Base-by-base conservation (phyloP, 2,329 filamentous ascomycete genomes). In the Trichoderma aggressivum region DNA sequence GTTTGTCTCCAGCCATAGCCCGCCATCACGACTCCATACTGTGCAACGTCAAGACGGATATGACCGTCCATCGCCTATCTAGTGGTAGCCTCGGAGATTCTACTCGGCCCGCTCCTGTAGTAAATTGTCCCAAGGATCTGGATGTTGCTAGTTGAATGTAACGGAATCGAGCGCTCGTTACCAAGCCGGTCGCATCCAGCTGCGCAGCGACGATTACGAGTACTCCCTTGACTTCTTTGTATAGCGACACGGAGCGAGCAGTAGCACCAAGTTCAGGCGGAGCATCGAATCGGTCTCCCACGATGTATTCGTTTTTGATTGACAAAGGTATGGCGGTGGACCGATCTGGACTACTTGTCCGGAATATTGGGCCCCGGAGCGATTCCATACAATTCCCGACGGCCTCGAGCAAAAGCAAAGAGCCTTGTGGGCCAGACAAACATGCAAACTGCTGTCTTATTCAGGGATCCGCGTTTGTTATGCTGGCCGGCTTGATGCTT, bases 11-110 rank as follows among this genome's bases (percentile, higher is more conserved):
- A 53, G 43, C 36, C 39, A 53, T n/a, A 61, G 36, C 65, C 56
- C 21, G 55, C 36, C 28, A 16, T 66, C 32, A n/a, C 63, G 32
- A 66, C 63, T 66, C 65, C 53, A 32, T 60, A 26, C 55, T 53
- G 66, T 69, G 66, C 24, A 50, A 61, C 55, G 39, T 28, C 34
- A 11, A 11, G 64, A 18, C 56, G 66, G 66, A 69, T 53, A 61
- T 69, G 66, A 61, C 66, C 66, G 66, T 61, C 56, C 12, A 61
- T 69, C 66, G 66, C 66, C 66, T 69, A 69, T 69, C 66, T 69
- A 24, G 66, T 69, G 39, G 34, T 61, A 69, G 66, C 50, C 66
- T 69, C 66, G 66, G 66, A 69, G 66, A 69, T 69, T 69, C 66
- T 53, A 61, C 66, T 69, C 66, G 66, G 66, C 56, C 66, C 66